A percentile compares a stretch with the other conserved stretches of the same genome.
Evolutionary conservation across 805 yeast species (phyloP).

Genomic region (Lipomyces sp.): DNA sequence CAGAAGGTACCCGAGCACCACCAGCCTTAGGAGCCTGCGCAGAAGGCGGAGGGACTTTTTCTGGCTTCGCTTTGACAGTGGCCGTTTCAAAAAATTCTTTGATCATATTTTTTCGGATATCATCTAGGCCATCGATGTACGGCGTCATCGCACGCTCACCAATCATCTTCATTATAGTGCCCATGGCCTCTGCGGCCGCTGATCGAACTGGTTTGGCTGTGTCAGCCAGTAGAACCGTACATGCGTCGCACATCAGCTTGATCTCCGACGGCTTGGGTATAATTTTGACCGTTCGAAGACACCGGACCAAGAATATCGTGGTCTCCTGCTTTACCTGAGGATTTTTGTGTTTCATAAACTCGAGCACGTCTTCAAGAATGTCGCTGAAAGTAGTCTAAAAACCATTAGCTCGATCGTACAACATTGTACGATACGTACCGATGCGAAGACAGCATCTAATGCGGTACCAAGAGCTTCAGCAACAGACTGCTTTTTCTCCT

Average conservation of each 20-base stretch:
- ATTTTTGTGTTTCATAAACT: conserved; percentile 71
- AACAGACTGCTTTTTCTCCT: conserved; percentile 83
- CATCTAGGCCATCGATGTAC: conserved; percentile 73
- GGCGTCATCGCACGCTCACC: conserved; percentile 71
- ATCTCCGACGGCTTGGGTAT: conserved; percentile 60
- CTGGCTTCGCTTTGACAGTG: conserved; percentile 55
- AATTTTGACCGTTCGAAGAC: conserved; percentile 57
- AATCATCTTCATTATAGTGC: conserved; percentile 78
- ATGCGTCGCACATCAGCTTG: conserved; percentile 59
- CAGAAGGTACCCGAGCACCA: conserved; percentile 20
- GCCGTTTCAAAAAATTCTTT: conserved; percentile 61
- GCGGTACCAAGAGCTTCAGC: conserved; percentile 71
- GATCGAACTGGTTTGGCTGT: conserved; percentile 83
- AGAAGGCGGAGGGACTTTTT: conserved; percentile 42
- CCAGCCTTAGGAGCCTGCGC: conserved; percentile 29
- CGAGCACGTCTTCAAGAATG: conserved; percentile 63
- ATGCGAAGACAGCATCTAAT: conserved; percentile 64
- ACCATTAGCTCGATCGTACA: not conserved
- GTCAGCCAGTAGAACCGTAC: conserved; percentile 72
- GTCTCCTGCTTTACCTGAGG: conserved; percentile 81
- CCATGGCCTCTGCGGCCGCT: conserved; percentile 76
- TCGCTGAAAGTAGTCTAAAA: conserved; percentile 54
- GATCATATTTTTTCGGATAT: conserved; percentile 72
- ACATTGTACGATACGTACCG: conserved; percentile 26
- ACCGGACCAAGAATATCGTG: conserved; percentile 65